Evolutionary conservation across 306 rosid genomes (phyloP).

Genomic region (Citrullus amarus): DNA sequence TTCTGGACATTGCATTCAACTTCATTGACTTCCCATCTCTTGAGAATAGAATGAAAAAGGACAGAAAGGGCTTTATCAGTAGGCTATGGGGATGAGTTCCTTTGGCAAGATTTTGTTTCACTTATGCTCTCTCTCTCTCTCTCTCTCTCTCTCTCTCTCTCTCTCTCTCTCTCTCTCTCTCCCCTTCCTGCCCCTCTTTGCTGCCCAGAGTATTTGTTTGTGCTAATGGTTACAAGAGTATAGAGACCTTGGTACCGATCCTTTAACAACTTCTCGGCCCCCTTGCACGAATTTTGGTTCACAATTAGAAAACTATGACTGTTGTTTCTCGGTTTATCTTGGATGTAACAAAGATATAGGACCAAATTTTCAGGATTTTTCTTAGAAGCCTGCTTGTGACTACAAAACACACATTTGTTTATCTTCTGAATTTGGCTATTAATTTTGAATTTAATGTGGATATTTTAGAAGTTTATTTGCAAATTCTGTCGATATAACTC

Average conservation of each 20-base stretch:
- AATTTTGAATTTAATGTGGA: not conserved
- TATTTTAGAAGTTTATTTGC: not conserved
- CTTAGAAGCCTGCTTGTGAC: not conserved
- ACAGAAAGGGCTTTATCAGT: conserved; percentile 39
- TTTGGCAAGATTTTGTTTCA: not conserved
- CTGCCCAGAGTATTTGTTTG: not conserved
- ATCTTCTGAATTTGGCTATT: not conserved
- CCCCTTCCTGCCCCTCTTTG: not conserved
- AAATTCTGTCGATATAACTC: not conserved
- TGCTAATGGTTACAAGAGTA: not conserved
- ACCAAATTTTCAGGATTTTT: not conserved
- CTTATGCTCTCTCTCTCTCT: not conserved
- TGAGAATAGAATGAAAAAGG: conserved; percentile 43
- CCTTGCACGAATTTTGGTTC: not conserved
- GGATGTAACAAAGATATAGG: not conserved
- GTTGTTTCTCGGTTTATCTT: not conserved
- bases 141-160: not conserved
- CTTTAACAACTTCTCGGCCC: not conserved
- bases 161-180: not conserved
- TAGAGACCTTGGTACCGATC: not conserved
- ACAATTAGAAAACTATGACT: not conserved
- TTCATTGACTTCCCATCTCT: conserved; percentile 48
- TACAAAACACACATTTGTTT: not conserved
- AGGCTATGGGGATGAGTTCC: conserved; percentile 45
- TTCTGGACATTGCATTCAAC: conserved; percentile 40